phyloP scores from a whole-genome alignment of 495 filamentous ascomycete genomes.

The Cairneyella variabilis region DNA sequence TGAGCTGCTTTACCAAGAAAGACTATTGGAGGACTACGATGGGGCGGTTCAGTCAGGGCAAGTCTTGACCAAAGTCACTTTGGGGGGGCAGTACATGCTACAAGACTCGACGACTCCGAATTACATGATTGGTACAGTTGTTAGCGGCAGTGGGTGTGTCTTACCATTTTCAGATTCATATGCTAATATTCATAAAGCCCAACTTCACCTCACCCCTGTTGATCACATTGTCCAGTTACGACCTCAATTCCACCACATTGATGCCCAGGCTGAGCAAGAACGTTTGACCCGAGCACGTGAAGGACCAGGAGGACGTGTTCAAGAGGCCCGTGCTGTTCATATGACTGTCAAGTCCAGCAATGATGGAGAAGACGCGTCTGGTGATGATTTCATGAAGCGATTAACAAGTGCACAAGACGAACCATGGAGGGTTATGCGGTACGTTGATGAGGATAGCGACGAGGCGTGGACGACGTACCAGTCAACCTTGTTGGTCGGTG shows the following conservation, averaged over 20 bases:
- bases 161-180: not conserved
- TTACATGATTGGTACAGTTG: conserved; percentile 73
- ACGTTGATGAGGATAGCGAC: conserved; percentile 63
- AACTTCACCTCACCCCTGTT: conserved; percentile 66
- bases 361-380: conserved; percentile 46
- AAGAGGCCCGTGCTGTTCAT: conserved; percentile 61
- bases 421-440: conserved; percentile 59
- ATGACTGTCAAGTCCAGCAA: conserved; percentile 62
- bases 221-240: conserved; percentile 68
- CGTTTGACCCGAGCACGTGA: conserved; percentile 26
- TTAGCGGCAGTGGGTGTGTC: conserved; percentile 51
- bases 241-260: conserved; percentile 71
- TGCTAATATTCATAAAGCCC: too few species aligned
- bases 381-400: conserved; percentile 46
- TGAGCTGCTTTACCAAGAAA: conserved; percentile 36
- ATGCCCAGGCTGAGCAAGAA: conserved; percentile 48
- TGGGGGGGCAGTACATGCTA: conserved; percentile 64
- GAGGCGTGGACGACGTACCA: conserved; percentile 57
- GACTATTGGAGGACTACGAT: conserved; percentile 41
- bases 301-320: conserved; percentile 32
- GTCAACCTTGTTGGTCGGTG: conserved; percentile 52
- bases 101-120: conserved; percentile 55
- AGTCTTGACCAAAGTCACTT: conserved; percentile 54
- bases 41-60: conserved; percentile 44
- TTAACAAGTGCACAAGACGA: conserved; percentile 61